Evolutionary conservation across 225 moss, liverwort and hornwort genomes (phyloP), one percentile per base, ranked within the genome.

Genomic region (Ulota crispa): DNA sequence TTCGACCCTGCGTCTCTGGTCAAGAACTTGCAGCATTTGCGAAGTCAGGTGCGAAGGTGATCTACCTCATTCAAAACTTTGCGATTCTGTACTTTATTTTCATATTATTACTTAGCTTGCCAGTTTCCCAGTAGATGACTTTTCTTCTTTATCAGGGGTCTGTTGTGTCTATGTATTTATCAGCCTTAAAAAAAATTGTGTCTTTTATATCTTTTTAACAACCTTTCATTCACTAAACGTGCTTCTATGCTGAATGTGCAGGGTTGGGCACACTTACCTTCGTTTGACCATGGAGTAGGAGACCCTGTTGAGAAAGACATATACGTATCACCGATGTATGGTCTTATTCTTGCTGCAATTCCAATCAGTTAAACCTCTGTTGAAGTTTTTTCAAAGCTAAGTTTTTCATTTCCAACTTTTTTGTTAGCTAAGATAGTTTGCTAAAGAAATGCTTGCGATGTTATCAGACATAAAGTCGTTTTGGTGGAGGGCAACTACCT

Each of bases 401-500:
- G 28, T 18, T 54, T 24, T 67, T 32, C 11, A 26, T 0, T 31
- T 15, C 14, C 24, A 15, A 31, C 39, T 54, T 72, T 42, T n/a
- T 59, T 8, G 1, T 61, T 18, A 60, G 34, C 64, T 7, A 52
- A 77, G 19, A 39, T 54, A 70, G 19, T 54, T 60, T 67, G 26
- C 67, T 80, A 0, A 75, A 66, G 60, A 27, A 31, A 31, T 67
- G 21, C 31, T 68, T 57, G 14, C 59, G 70, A 64, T 56, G 53
- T 70, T 83, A 13, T 20, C 75, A 95, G 95, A 82, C 96, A 99
- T 84, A 92, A 82, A 85, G 91, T 96, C 68, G 91, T 99, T 31
- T n/a, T 96, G 72, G 99, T 99, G 80, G 99, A 99, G 87, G 99
- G 99, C 20, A 99, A 99, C 88, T 99, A 99, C 85, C 84, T 99